These are phyloP conservation scores for Apiotrichum brassicae DNA, from an alignment of 1,284 basidiomycete species.

Conservation along the genomic window DNA sequence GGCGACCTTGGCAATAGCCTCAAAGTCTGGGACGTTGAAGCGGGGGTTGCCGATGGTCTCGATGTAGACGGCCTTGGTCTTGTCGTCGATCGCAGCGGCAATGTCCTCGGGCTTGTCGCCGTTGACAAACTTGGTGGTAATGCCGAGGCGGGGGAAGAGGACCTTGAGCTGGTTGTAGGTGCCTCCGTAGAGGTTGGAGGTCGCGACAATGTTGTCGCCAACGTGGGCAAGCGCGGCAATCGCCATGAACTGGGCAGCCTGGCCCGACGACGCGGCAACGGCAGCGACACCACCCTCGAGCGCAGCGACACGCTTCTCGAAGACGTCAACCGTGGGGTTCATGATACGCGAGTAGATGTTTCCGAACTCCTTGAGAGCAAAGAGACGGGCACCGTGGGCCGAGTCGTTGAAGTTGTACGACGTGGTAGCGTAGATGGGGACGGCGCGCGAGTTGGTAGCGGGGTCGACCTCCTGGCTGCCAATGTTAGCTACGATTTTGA, in stretches of 20 bases:
- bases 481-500: too few relatives aligned
- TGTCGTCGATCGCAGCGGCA: constrained; percentile 58
- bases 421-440: constrained; percentile 20
- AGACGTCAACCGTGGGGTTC: constrained; percentile 79
- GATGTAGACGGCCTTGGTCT: constrained; percentile 60
- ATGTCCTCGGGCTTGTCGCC: constrained; percentile 60
- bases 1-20: constrained; percentile 62
- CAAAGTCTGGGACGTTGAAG: constrained; percentile 66
- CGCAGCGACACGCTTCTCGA: constrained; percentile 76
- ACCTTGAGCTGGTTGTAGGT: constrained; percentile 86
- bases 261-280: constrained; percentile 70
- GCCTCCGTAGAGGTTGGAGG: constrained; percentile 63
- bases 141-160: constrained; percentile 48
- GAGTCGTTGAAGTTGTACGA: constrained; percentile 75
- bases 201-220: constrained; percentile 78
- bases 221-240: constrained; percentile 58
- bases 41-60: constrained; percentile 83
- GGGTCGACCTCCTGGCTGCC: constrained; percentile 14
- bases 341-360: constrained; percentile 73
- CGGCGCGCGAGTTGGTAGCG: constrained; percentile 17
- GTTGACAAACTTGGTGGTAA: constrained; percentile 69
- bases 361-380: constrained; percentile 63
- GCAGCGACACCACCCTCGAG: constrained; percentile 76
- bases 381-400: constrained; percentile 76
- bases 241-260: constrained; percentile 74